Base-by-base conservation (phyloP, 192 early-diverging fungal species). In the Funneliformis geosporum region DNA sequence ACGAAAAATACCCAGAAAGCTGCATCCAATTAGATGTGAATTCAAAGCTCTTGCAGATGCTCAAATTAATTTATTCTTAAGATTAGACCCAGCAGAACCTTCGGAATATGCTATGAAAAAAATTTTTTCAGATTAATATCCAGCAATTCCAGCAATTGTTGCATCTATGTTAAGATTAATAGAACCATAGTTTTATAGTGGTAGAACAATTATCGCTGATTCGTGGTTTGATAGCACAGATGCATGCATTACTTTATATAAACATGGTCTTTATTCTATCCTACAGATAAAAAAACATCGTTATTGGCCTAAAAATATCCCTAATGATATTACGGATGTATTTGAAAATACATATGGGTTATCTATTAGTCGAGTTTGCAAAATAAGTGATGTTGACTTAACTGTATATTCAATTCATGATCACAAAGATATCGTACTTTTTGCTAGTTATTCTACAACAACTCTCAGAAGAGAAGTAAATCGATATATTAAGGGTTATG, bases 391-490 rank as follows among this genome's bases (percentile, higher is more conserved):
- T 68, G 18, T 68, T 68, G n/a, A n/a, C n/a, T n/a, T n/a, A n/a
- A n/a, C n/a, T n/a, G n/a, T n/a, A n/a, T n/a, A n/a, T n/a, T n/a
- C 28, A 68, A 5, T 38, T 68, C 5, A 68, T 68, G 7, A 68
- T 38, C 18, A 33, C 18, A 68, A 38, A 68, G n/a, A 68, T 38
- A 68, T 68, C 18, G 66, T 68, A 38, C 66, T 68, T 38, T 18
- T 68, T 68, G 66, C 5, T 21, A 68, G 33, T 38, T 68, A 38
- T 68, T 68, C 66, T 68, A 68, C 66, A 38, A 68, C 66, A 68
- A 68, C 6, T 38, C 66, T 68, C n/a, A 38, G 33, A 68, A 38
- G 28, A 38, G 66, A 68, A 68, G 33, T 68, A 68, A 68, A 5
- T 12, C 7, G 33, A 38, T 68, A 68, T 68, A 68, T 68, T 7